Conservation (phyloP, 768 basidiomycete genomes). For the Boletellus ananas region DNA sequence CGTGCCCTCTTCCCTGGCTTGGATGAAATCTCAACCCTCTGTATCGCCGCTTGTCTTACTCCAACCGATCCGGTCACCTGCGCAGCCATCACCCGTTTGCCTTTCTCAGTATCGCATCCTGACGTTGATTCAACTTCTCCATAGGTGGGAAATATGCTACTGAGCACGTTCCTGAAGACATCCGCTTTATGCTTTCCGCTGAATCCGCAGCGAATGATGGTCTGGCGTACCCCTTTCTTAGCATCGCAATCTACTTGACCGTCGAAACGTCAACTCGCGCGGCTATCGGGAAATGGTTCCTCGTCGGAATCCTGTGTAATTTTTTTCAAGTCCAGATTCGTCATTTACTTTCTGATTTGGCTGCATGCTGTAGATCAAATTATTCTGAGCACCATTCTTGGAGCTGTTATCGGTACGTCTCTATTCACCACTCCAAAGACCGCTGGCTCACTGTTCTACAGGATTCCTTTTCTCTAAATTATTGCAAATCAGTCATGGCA, state of each 20-base stretch:
- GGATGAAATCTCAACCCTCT: constrained; percentile 70
- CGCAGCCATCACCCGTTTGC: constrained; percentile 70
- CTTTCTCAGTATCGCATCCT: background rate
- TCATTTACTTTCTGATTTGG: background rate
- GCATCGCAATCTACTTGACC: constrained; percentile 81
- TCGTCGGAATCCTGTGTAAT: constrained; percentile 75
- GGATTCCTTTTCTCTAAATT: constrained; percentile 65
- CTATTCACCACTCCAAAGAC: background rate
- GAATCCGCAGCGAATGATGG: constrained; percentile 97
- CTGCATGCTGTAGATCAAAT: constrained; percentile 61
- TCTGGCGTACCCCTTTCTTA: constrained; percentile 89
- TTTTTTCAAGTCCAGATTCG: background rate
- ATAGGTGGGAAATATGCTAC: constrained; percentile 68
- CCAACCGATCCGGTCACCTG: constrained; percentile 95
- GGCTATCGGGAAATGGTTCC: constrained; percentile 82
- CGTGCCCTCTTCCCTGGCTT: constrained; percentile 69
- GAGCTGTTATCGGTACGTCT: constrained; percentile 48
- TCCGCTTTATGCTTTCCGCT: constrained; percentile 78
- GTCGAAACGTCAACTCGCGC: constrained; percentile 57
- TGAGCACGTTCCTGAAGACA: constrained; percentile 65
- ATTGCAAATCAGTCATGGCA: constrained; percentile 64
- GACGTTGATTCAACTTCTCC: background rate
- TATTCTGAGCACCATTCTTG: constrained; percentile 68
- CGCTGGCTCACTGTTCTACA: constrained; percentile 18
- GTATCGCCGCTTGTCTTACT: constrained; percentile 85